phyloP scores from a whole-genome alignment of 208 protist species.

The Vickermania ingenoplastis region DNA sequence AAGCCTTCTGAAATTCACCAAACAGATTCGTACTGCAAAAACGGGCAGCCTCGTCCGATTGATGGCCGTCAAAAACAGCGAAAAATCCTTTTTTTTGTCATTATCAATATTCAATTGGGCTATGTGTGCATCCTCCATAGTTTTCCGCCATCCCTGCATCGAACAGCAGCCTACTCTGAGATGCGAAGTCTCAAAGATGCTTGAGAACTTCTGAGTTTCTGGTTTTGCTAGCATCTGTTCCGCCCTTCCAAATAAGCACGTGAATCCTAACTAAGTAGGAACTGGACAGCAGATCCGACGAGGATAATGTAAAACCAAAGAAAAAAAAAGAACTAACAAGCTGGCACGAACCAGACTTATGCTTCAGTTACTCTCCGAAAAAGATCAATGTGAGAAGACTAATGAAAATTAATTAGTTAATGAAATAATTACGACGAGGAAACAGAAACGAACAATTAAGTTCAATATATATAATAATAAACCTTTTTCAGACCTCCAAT shows the following conservation, averaged over 20 bases:
- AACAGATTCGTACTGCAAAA: slow-evolving; percentile 73
- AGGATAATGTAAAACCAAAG: not conserved
- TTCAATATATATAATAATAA: not conserved
- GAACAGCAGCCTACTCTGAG: slow-evolving; percentile 76
- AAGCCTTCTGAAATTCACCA: slow-evolving; percentile 46
- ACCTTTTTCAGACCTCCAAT: not conserved
- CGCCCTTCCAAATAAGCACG: too few species aligned
- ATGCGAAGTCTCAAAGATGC: slow-evolving; percentile 77
- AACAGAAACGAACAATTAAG: not conserved
- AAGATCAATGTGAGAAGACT: too few species aligned
- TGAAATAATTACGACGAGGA: slow-evolving; percentile 4
- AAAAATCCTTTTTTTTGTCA: slow-evolving; percentile 67
- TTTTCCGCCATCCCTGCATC: slow-evolving; percentile 89
- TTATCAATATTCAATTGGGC: slow-evolving; percentile 71
- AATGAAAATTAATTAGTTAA: slow-evolving; percentile 11
- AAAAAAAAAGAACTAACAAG: slow-evolving; percentile 5
- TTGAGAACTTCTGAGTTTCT: slow-evolving; percentile 87
- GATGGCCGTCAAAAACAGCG: slow-evolving; percentile 88
- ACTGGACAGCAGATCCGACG: slow-evolving; percentile 2
- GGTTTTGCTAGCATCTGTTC: slow-evolving; percentile 82
- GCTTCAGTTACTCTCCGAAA: too few species aligned
- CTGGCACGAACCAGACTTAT: not conserved
- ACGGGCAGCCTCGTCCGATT: slow-evolving; percentile 67
- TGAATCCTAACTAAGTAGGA: slow-evolving; percentile 3
- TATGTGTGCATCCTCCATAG: slow-evolving; percentile 89